A percentile compares a stretch with the other conserved stretches of the same genome.
Conservation (phyloP, 2,329 filamentous ascomycete genomes). For the Pseudogymnoascus verrucosus region DNA sequence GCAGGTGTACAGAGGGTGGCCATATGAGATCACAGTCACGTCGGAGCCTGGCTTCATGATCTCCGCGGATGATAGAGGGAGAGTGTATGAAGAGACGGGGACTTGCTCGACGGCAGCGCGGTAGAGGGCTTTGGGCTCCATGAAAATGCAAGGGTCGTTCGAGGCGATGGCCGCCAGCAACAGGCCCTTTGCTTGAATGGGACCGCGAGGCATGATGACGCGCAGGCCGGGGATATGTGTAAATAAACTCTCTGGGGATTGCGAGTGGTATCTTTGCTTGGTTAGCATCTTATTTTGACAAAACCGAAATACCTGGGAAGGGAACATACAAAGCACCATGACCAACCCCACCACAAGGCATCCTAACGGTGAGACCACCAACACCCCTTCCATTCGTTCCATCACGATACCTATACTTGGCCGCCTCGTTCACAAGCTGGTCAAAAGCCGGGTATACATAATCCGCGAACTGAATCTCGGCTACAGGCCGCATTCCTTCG, state of each 20-base stretch:
- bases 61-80: slow-evolving; percentile 63
- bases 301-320: too few species aligned
- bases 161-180: slow-evolving; percentile 54
- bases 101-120: slow-evolving; percentile 67
- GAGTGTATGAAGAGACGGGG: slow-evolving; percentile 56
- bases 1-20: slow-evolving; percentile 63
- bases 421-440: slow-evolving; percentile 69
- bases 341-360: slow-evolving; percentile 65
- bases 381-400: slow-evolving; percentile 47
- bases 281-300: not conserved
- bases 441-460: slow-evolving; percentile 73
- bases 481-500: slow-evolving; percentile 85
- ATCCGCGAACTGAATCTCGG: slow-evolving; percentile 78
- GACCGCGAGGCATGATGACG: slow-evolving; percentile 62
- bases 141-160: slow-evolving; percentile 64
- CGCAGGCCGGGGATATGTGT: slow-evolving; percentile 62
- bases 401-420: slow-evolving; percentile 62
- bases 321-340: slow-evolving; percentile 60
- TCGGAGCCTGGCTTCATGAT: slow-evolving; percentile 58
- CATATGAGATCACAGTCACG: slow-evolving; percentile 62
- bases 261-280: slow-evolving; percentile 52
- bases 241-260: slow-evolving; percentile 64
- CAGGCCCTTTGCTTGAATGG: slow-evolving; percentile 63
- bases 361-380: slow-evolving; percentile 61
- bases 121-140: slow-evolving; percentile 70